Evolutionary conservation across 225 moss, liverwort and hornwort species (phyloP), one percentile per base, ranked within the genome.

Genomic region (Takakia lepidozioides): DNA sequence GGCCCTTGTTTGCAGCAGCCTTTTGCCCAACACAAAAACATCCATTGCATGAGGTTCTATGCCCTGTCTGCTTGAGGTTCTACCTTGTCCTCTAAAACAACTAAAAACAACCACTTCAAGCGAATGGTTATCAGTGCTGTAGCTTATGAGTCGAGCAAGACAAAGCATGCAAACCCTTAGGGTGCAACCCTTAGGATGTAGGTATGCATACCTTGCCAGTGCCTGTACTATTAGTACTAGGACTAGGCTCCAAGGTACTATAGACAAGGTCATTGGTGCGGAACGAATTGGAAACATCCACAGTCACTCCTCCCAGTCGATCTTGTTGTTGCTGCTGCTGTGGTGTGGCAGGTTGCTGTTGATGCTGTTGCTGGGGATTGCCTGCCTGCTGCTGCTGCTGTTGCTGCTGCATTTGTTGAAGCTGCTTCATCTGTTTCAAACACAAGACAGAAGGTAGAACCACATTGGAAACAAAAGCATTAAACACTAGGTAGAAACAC

Each of bases 1-100:
- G 82, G 69, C 70, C 87, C 60, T 75, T 87, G 57, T 98, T 98
- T 54, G 82, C 81, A 74, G 90, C 82, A 76, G 87, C 90, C 95
- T 98, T 80, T 68, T 61, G 63, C 71, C 82, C 66, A 71, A 76
- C 72, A 65, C 75, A 81, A 74, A 67, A 68, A 72, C 72, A 72
- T 76, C 11, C 68, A 76, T 81, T 52, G 75, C 65, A 72, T 76
- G 81, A 81, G 72, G 76, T 60, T 64, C n/a, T n/a, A n/a, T n/a
- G n/a, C n/a, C n/a, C n/a, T n/a, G n/a, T n/a, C 70, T 79, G 58
- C 70, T 53, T 70, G 66, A 74, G 52, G 78, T 65, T 73, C 78
- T 73, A 60, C 66, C 69, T 70, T 79, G 77, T 73, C 73, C 28
- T 79, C 67, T 66, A n/a, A n/a, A n/a, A n/a, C n/a, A 78, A 74